These are phyloP conservation scores for Cenchrus fungigraminus DNA, from an alignment of 176 grass and related monocot species.

Conservation along the genomic window DNA sequence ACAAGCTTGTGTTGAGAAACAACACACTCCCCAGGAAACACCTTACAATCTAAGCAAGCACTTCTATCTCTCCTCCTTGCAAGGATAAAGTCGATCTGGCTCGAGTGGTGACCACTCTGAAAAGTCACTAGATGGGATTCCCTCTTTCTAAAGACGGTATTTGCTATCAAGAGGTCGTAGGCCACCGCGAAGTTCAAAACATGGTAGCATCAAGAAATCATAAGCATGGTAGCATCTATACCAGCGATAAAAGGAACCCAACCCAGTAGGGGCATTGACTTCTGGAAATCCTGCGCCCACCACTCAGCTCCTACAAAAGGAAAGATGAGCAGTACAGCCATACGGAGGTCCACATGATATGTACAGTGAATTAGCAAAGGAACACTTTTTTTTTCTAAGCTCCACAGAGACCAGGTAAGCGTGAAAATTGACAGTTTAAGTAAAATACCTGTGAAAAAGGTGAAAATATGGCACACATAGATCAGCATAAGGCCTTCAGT, in stretches of 20 bases:
- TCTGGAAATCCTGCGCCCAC: conserved; percentile 94
- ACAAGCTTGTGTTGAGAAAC: no score
- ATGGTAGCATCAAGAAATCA: background rate
- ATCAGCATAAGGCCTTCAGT: conserved; percentile 99
- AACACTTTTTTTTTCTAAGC: conserved; percentile 10
- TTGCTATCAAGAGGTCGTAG: no score
- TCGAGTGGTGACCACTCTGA: no score
- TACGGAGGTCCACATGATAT: conserved; percentile 7
- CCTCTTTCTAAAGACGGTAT: no score
- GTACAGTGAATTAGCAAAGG: conserved; percentile 9
- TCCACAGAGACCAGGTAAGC: background rate
- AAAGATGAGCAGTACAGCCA: conserved; percentile 36
- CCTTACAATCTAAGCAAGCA: no score
- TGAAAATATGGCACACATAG: conserved; percentile 87
- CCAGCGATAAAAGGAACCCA: conserved; percentile 89
- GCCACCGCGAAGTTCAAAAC: no score
- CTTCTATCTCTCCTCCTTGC: no score
- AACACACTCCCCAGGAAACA: no score
- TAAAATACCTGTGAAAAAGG: conserved; percentile 81
- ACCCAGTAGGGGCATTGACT: conserved; percentile 78
- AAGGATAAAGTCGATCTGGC: no score
- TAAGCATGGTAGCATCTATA: conserved; percentile 49
- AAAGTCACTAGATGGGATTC: no score
- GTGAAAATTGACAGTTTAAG: conserved; percentile 13
- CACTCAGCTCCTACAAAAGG: conserved; percentile 82